phyloP scores from a whole-genome alignment of 2,329 filamentous ascomycete genomes.

The Helotiales sp. region DNA sequence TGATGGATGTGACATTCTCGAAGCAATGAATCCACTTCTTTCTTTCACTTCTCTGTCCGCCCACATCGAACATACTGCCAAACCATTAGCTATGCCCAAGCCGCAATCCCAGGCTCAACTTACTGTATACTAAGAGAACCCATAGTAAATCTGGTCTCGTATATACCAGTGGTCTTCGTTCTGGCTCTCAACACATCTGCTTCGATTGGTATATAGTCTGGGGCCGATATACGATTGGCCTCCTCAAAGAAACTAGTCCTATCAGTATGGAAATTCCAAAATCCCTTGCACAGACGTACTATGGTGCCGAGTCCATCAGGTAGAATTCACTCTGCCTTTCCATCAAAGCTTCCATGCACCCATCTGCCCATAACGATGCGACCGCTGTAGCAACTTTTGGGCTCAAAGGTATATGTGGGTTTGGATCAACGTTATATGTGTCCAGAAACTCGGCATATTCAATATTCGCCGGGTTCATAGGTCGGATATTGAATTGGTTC shows the following conservation, averaged over 20 bases:
- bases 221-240: constrained; percentile 76
- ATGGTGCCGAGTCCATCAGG: constrained; percentile 97
- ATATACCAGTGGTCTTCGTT: constrained; percentile 98
- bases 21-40: constrained; percentile 99
- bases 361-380: constrained; percentile 86
- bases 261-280: constrained; percentile 19
- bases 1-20: constrained; percentile 98
- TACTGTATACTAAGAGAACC: constrained; percentile 98
- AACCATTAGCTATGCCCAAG: constrained; percentile 23
- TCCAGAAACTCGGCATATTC: constrained; percentile 77
- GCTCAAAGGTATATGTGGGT: constrained; percentile 84
- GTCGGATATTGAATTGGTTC: constrained; percentile 85
- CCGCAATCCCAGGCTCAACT: constrained; percentile 39
- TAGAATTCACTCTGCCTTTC: constrained; percentile 98
- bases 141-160: constrained; percentile 98
- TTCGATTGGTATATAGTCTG: constrained; percentile 88
- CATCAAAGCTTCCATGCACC: constrained; percentile 77
- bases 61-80: constrained; percentile 95
- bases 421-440: constrained; percentile 87
- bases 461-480: constrained; percentile 68
- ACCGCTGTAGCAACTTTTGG: constrained; percentile 79
- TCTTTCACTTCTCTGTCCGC: constrained; percentile 92
- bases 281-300: constrained; percentile 55
- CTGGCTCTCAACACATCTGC: constrained; percentile 92
- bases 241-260: constrained; percentile 86